phyloP scores from a whole-genome alignment of 345 rosid genomes.

The Eucalyptus dawsonii region DNA sequence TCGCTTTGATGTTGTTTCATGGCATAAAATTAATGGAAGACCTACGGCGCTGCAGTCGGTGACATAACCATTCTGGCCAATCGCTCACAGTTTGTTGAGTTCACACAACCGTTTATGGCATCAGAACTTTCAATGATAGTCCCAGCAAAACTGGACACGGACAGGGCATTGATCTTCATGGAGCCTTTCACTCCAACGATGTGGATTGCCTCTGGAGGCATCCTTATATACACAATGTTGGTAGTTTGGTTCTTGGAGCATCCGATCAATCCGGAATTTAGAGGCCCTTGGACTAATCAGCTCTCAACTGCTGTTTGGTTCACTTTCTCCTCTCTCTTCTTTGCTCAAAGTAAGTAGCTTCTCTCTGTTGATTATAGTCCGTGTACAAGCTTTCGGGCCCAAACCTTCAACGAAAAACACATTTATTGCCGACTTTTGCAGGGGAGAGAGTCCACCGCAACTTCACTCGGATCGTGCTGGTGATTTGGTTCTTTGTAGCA shows the following conservation, averaged over 20 bases:
- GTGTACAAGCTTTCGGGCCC: background rate
- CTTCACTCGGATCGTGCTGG: slow-evolving; percentile 28
- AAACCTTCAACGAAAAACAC: background rate
- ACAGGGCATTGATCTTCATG: slow-evolving; percentile 25
- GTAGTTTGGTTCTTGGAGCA: slow-evolving; percentile 43
- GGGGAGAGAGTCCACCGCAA: slow-evolving; percentile 26
- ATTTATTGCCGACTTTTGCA: background rate
- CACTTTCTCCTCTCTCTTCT: slow-evolving; percentile 39
- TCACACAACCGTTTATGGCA: slow-evolving; percentile 37
- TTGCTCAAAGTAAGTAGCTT: slow-evolving; percentile 37
- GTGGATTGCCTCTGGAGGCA: slow-evolving; percentile 31
- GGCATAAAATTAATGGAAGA: slow-evolving; percentile 1
- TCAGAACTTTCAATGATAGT: slow-evolving; percentile 46
- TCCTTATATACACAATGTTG: slow-evolving; percentile 26
- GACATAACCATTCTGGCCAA: slow-evolving; percentile 35
- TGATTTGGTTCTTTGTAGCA: slow-evolving; percentile 47
- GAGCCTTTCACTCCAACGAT: slow-evolving; percentile 33
- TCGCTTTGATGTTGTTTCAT: background rate
- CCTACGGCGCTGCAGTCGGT: slow-evolving; percentile 25
- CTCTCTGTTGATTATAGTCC: background rate
- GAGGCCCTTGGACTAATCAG: slow-evolving; percentile 21
- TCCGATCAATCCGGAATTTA: slow-evolving; percentile 16
- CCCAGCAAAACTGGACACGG: background rate
- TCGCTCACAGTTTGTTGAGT: slow-evolving; percentile 20
- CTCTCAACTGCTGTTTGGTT: slow-evolving; percentile 26